Percentiles rank a stretch among this genome's conserved stretches.
phyloP scores from a whole-genome alignment of 345 rosid species.

The Garcia nutans region DNA sequence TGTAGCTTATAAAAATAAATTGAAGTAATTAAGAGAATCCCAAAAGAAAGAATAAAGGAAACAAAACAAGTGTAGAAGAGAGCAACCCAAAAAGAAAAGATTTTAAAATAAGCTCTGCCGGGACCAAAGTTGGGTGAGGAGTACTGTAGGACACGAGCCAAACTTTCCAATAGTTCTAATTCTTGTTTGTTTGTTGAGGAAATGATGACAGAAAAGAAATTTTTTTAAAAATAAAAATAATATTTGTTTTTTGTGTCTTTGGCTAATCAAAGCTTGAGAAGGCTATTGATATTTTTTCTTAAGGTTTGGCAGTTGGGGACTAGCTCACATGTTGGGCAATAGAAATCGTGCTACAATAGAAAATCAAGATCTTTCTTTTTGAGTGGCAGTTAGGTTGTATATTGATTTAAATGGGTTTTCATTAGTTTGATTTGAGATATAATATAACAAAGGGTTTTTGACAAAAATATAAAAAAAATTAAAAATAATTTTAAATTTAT shows the following conservation, averaged over 20 bases:
- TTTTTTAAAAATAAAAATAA: no score
- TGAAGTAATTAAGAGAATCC: neutral
- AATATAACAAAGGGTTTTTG: no score
- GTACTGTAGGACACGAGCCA: neutral
- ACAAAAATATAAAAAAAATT: no score
- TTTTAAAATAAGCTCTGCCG: constrained; percentile 1
- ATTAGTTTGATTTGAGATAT: neutral
- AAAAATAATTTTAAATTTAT: no score
- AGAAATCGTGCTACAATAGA: neutral
- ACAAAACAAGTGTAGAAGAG: neutral
- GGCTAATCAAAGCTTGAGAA: neutral
- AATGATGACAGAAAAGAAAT: neutral
- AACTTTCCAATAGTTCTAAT: neutral
- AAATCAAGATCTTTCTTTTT: neutral
- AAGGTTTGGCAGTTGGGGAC: constrained; percentile 1
- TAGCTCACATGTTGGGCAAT: constrained; percentile 10
- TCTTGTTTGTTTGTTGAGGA: constrained; percentile 1
- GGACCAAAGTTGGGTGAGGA: no score
- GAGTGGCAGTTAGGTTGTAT: neutral
- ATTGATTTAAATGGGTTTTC: no score
- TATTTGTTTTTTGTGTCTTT: no score
- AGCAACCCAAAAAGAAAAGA: neutral
- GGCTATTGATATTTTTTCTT: neutral
- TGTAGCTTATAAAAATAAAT: neutral
- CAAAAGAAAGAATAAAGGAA: neutral